Base-by-base conservation (phyloP, 2,329 filamentous ascomycete species). In the Fusarium ambrosium region DNA sequence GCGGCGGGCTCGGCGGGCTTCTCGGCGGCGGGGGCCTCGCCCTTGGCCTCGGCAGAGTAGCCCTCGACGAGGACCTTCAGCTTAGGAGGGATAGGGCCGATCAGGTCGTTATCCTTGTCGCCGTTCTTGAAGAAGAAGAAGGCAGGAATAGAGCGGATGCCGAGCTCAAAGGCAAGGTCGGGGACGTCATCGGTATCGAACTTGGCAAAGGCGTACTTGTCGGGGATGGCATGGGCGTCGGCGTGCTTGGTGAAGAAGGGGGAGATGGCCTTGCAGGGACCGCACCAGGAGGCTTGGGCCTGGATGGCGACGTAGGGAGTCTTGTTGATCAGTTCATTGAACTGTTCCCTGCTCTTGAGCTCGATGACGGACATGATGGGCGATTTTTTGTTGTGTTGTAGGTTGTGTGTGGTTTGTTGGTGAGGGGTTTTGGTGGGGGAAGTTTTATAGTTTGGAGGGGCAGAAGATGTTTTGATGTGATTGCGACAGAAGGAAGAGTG, bases 271-370 rank as follows among this genome's bases (percentile, higher is more conserved):
- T 89, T 89, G 88, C 90, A 91, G 32, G 89, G 90, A 43, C 85
- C 86, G 82, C 89, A 91, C 90, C 90, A 91, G 78, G 87, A 83
- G 68, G 89, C 89, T 82, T 85, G 87, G 82, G 91, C 90, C 80
- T 91, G 89, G 73, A 89, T 82, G 70, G 87, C 85, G 72, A 90
- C 88, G 81, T 87, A 88, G 56, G 84, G 86, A 58, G 84, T 88
- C 11, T 80, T 81, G 18, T 81, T 75, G 77, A 90, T 79, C 71
- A 91, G 87, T 41, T 81, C 76, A 70, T 88, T 80, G 77, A 90
- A 89, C 75, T 89, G 84, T 61, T 82, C 78, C 73, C 83, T 82
- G 59, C 84, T 80, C 67, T 79, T 82, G 79, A 89, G 83, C 76
- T 81, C 79, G 68, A 56, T 65, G 51, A 81, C 64, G 72, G 81